Evolutionary conservation across 352 stramenopile genomes (phyloP).

Genomic region (Globisporangium nunn): DNA sequence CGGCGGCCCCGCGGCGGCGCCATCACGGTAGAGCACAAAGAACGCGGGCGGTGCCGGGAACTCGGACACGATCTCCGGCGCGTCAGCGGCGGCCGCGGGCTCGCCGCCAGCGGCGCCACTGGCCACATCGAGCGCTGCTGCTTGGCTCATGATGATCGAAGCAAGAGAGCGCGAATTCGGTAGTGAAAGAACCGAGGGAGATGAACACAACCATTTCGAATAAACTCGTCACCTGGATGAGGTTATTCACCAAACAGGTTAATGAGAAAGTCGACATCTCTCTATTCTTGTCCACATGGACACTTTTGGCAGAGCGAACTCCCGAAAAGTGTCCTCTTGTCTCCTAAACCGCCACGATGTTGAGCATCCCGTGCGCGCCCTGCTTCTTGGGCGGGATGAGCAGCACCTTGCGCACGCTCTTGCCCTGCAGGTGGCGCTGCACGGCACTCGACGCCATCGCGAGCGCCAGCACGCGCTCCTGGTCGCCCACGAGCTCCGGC

Average conservation of each 20-base stretch:
- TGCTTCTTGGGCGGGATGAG: constrained; percentile 79
- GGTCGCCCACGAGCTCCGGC: constrained; percentile 36
- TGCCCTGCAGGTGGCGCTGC: constrained; percentile 63
- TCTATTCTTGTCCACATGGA: neutral
- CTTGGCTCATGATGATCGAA: constrained; percentile 13
- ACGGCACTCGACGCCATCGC: constrained; percentile 46
- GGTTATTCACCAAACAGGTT: neutral
- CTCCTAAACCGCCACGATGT: constrained; percentile 43
- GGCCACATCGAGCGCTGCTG: neutral
- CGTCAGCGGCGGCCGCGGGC: constrained; percentile 18
- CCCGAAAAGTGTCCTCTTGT: neutral
- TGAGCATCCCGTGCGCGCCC: constrained; percentile 62
- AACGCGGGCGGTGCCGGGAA: constrained; percentile 77
- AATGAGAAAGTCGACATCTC: neutral
- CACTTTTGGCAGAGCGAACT: neutral
- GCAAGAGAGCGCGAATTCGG: neutral
- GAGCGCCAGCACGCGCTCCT: constrained; percentile 54
- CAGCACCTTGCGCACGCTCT: constrained; percentile 63
- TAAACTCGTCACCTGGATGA: neutral
- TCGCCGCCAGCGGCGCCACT: neutral
- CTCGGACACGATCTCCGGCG: constrained; percentile 78
- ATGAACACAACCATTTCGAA: neutral
- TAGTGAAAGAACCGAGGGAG: neutral
- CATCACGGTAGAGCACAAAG: constrained; percentile 66
- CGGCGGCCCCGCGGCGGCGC: constrained; percentile 32